phyloP scores from a whole-genome alignment of 306 rosid species.

The Medicago arabica region DNA sequence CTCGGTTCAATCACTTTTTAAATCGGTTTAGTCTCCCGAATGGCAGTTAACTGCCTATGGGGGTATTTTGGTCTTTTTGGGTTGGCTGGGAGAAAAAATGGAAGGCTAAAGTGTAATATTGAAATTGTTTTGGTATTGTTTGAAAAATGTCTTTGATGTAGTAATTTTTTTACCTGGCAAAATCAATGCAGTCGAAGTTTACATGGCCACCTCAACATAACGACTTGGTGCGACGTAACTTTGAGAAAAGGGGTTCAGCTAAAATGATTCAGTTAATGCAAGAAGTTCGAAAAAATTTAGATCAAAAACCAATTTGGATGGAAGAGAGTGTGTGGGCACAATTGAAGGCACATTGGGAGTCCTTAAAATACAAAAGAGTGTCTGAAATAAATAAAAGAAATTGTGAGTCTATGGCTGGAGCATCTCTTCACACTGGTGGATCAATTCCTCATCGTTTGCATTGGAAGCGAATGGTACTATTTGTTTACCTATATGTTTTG shows the following conservation, averaged over 20 bases:
- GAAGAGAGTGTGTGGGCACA: slow-evolving; percentile 11
- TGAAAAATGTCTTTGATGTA: neutral
- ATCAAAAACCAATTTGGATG: slow-evolving; percentile 34
- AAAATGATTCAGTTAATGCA: slow-evolving; percentile 40
- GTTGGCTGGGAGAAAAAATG: no score
- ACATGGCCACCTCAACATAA: slow-evolving; percentile 29
- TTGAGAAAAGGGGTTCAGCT: slow-evolving; percentile 38
- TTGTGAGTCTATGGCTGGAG: slow-evolving; percentile 22
- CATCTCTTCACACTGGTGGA: slow-evolving; percentile 35
- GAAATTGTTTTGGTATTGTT: neutral
- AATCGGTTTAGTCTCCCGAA: no score
- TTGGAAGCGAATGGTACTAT: slow-evolving; percentile 38
- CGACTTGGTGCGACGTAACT: slow-evolving; percentile 26
- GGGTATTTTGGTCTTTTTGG: no score
- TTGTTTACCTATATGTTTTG: neutral
- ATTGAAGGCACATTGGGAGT: slow-evolving; percentile 26
- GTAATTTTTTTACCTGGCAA: neutral
- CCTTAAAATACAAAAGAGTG: neutral
- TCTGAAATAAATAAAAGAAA: slow-evolving; percentile 23
- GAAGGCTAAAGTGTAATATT: no score
- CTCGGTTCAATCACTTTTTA: no score
- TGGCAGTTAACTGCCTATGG: no score
- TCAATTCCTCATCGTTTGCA: slow-evolving; percentile 40
- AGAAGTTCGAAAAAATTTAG: slow-evolving; percentile 30
- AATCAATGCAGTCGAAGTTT: slow-evolving; percentile 24